These are phyloP conservation scores for Bothriochloa decipiens DNA, from an alignment of 176 grass and related monocot species.

Conservation along the genomic window DNA sequence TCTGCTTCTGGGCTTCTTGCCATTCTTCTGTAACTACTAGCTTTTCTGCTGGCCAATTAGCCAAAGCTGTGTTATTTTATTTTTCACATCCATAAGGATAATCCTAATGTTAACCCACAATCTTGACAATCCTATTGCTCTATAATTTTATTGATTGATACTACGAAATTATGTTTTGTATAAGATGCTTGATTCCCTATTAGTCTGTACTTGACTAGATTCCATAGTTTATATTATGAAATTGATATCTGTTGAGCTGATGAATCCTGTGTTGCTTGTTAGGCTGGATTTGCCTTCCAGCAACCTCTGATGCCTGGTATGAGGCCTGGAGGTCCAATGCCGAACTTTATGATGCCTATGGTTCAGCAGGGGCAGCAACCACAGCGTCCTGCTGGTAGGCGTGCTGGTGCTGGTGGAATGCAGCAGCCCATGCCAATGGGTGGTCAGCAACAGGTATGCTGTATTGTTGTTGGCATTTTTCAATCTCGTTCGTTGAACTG, in stretches of 20 bases:
- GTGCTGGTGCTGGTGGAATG: constrained; percentile 54
- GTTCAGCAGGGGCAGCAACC: constrained; percentile 82
- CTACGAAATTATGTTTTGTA: background rate
- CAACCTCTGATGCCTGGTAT: constrained; percentile 86
- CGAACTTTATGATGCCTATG: constrained; percentile 84
- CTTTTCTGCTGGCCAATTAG: background rate
- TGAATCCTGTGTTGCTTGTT: constrained; percentile 13
- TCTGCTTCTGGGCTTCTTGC: too few species aligned
- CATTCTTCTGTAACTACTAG: background rate
- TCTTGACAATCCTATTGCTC: background rate
- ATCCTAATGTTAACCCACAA: background rate
- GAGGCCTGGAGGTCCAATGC: constrained; percentile 70
- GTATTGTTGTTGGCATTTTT: background rate
- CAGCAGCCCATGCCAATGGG: constrained; percentile 62
- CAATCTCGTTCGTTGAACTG: background rate
- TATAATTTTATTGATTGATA: background rate
- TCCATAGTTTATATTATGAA: background rate
- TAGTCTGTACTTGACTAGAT: background rate
- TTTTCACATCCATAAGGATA: background rate
- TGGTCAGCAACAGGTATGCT: constrained; percentile 65
- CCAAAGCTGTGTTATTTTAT: too few species aligned
- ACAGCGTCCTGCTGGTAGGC: constrained; percentile 67
- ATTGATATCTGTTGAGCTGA: constrained; percentile 1
- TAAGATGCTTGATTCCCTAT: background rate
- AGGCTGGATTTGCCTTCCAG: constrained; percentile 96